Evolutionary conservation across 306 rosid species (phyloP).

Genomic region (Rosa rugosa): DNA sequence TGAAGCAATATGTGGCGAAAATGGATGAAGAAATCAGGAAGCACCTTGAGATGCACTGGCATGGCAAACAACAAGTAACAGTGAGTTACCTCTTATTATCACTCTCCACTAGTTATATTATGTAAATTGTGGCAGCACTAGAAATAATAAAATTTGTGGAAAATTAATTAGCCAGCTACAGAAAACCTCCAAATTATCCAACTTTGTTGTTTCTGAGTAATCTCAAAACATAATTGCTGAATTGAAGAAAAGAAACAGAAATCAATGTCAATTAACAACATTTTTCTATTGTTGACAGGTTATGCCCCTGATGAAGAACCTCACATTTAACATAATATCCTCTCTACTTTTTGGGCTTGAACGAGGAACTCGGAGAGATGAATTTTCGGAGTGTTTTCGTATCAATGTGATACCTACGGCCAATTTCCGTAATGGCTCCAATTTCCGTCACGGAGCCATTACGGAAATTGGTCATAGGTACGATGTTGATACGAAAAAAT

Average conservation of each 20-base stretch:
- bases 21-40: constrained; percentile 58
- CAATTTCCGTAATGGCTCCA: too few relatives aligned
- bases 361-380: constrained; percentile 52
- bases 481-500: too few relatives aligned
- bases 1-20: constrained; percentile 53
- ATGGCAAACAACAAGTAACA: constrained; percentile 47
- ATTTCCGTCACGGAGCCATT: too few relatives aligned
- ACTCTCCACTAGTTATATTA: too few relatives aligned
- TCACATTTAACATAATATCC: constrained; percentile 68
- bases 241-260: neutral
- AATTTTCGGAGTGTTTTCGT: constrained; percentile 36
- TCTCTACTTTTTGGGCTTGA: constrained; percentile 69
- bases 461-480: too few relatives aligned
- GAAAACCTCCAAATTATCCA: too few relatives aligned
- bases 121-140: too few relatives aligned
- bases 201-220: neutral
- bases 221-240: neutral
- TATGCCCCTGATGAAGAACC: constrained; percentile 66
- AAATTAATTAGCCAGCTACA: too few relatives aligned
- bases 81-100: constrained; percentile 25
- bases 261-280: too few relatives aligned
- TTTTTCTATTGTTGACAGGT: constrained; percentile 36
- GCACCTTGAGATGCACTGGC: constrained; percentile 68
- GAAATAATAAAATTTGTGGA: too few relatives aligned
- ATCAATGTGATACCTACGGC: too few relatives aligned